These are phyloP conservation scores for Pyrus bretschneideri DNA, from an alignment of 306 rosid genomes.

Conservation along the genomic window DNA sequence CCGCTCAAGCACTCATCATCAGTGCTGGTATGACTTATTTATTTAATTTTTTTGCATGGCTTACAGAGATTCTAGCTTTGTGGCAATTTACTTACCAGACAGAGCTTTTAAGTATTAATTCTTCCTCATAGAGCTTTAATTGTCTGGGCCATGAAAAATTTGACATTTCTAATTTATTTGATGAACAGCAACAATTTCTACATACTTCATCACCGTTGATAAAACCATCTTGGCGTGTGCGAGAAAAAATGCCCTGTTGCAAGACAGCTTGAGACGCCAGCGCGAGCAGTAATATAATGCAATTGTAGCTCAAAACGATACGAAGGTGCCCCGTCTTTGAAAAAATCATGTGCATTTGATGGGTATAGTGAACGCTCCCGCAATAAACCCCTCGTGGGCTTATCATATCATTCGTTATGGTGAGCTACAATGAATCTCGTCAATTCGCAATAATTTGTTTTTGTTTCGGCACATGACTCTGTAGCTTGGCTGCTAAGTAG, in stretches of 20 bases:
- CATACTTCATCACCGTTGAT: conserved; percentile 78
- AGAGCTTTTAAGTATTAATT: neutral
- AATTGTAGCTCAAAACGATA: neutral
- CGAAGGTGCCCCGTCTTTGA: neutral
- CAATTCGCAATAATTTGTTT: neutral
- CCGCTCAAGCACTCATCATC: conserved; percentile 91
- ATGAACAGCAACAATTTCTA: conserved; percentile 68
- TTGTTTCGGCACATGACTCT: neutral
- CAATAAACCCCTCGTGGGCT: neutral
- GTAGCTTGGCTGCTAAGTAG: neutral
- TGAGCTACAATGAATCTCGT: neutral
- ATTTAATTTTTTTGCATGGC: neutral
- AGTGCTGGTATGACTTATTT: conserved; percentile 53
- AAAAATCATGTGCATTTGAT: neutral
- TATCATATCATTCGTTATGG: neutral
- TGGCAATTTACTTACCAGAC: neutral
- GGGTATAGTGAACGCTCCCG: neutral
- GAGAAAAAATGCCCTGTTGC: conserved; percentile 60
- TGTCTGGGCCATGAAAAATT: neutral
- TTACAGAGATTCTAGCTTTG: neutral
- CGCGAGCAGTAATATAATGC: conserved; percentile 7
- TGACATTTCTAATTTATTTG: conserved; percentile 22
- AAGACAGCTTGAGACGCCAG: conserved; percentile 55
- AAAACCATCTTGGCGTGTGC: conserved; percentile 86
- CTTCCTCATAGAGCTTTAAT: neutral